Conservation (phyloP, 1,284 basidiomycete genomes). For the Heterobasidion occidentale region DNA sequence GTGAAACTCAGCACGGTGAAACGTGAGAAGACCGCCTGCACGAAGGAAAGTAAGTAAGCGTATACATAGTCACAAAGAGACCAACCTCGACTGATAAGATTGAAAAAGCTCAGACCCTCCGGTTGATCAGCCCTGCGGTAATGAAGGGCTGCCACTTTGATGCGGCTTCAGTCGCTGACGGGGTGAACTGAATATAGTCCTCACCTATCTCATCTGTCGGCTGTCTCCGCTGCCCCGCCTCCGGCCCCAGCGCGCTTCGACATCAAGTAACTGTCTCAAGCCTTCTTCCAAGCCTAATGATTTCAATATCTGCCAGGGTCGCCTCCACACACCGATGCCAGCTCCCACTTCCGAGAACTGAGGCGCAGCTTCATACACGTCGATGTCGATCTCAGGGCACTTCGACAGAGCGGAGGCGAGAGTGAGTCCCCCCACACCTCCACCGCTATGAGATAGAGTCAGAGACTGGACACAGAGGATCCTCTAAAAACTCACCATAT, state of each 20-base stretch:
- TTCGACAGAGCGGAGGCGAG: slow-evolving; percentile 27
- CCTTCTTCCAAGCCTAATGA: slow-evolving; percentile 22
- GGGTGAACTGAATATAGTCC: too few species aligned
- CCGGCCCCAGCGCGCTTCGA: too few species aligned
- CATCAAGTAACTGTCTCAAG: slow-evolving; percentile 4
- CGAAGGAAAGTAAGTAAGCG: background rate
- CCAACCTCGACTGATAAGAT: slow-evolving; percentile 23
- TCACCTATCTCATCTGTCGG: too few species aligned
- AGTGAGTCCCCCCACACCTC: slow-evolving; percentile 30
- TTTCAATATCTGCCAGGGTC: slow-evolving; percentile 23
- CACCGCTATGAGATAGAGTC: slow-evolving; percentile 18
- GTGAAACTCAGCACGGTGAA: slow-evolving; percentile 40
- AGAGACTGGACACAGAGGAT: background rate
- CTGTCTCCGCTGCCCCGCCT: too few species aligned
- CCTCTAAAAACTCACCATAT: slow-evolving; percentile 16
- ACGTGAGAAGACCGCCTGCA: slow-evolving; percentile 29
- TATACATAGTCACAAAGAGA: background rate
- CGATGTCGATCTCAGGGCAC: slow-evolving; percentile 23
- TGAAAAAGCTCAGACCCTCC: slow-evolving; percentile 20
- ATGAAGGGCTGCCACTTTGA: slow-evolving; percentile 19
- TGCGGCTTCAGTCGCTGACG: too few species aligned
- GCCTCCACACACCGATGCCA: slow-evolving; percentile 26
- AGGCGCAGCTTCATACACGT: slow-evolving; percentile 30
- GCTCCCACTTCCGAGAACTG: slow-evolving; percentile 27
- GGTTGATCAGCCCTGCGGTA: slow-evolving; percentile 26